These are phyloP conservation scores for Kalmanozyma brasiliensis DNA, from an alignment of 1,284 basidiomycete species.

Conservation along the genomic window DNA sequence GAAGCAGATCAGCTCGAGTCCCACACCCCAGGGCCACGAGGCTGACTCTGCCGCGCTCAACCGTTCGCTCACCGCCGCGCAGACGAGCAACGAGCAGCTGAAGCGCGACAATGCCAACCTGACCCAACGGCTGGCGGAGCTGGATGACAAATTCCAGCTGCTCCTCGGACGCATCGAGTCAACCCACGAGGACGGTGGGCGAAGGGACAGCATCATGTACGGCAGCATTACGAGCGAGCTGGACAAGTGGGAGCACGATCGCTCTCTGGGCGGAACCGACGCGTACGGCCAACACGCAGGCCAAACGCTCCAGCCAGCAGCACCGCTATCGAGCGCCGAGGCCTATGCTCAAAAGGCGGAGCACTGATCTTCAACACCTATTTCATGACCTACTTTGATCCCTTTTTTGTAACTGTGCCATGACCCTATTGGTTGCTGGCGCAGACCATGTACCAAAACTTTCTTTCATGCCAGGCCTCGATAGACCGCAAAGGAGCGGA, in stretches of 20 bases:
- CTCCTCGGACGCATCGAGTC: constrained; percentile 55
- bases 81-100: constrained; percentile 54
- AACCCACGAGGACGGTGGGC: constrained; percentile 42
- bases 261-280: constrained; percentile 24
- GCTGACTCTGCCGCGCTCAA: constrained; percentile 17
- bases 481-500: too few species aligned
- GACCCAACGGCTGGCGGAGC: constrained; percentile 52
- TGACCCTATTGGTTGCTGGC: too few species aligned
- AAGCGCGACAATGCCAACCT: constrained; percentile 52
- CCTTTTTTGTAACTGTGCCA: too few species aligned
- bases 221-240: constrained; percentile 60
- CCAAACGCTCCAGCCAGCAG: constrained; percentile 3
- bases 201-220: constrained; percentile 46
- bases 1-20: constrained; percentile 25
- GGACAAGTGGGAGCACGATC: constrained; percentile 60
- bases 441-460: too few species aligned
- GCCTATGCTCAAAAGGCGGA: constrained; percentile 27
- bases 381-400: too few species aligned
- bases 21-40: constrained; percentile 10
- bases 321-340: constrained; percentile 38
- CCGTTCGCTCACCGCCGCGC: constrained; percentile 30
- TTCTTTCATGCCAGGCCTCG: too few species aligned
- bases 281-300: constrained; percentile 6
- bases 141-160: constrained; percentile 60
- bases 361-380: constrained; percentile 12